Conservation (phyloP, 352 stramenopile species). For the Phytophthora pluvialis region DNA sequence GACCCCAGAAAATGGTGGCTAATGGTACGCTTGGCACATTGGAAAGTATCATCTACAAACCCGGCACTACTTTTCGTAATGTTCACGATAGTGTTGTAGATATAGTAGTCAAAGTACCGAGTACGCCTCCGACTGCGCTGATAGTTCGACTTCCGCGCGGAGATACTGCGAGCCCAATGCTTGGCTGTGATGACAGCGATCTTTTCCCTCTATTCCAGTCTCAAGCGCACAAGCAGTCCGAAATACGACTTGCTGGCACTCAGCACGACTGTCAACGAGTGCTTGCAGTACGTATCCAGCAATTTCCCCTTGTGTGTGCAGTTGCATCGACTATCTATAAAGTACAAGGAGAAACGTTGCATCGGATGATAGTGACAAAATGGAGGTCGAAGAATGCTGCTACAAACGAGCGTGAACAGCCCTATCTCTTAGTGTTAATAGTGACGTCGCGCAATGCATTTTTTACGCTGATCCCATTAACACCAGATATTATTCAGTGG, state of each 20-base stretch:
- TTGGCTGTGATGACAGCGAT: background rate
- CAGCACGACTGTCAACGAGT: background rate
- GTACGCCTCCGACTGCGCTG: background rate
- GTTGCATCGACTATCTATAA: conserved; percentile 1
- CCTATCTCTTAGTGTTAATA: background rate
- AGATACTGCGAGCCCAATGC: background rate
- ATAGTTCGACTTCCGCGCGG: background rate
- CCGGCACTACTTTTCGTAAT: background rate
- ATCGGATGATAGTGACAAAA: background rate
- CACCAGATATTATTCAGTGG: background rate
- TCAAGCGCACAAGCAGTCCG: background rate
- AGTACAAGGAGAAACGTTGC: conserved; percentile 1
- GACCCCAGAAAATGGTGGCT: background rate
- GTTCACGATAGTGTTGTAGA: background rate
- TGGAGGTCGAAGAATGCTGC: background rate
- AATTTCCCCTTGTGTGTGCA: conserved; percentile 3
- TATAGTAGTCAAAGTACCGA: background rate
- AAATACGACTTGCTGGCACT: background rate
- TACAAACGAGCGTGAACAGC: conserved; percentile 4
- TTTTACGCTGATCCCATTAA: background rate
- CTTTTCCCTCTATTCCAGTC: background rate
- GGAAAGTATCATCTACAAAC: background rate
- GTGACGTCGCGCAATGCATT: conserved; percentile 1
- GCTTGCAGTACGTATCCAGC: background rate
- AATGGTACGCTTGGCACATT: background rate